A percentile compares a stretch with the other conserved stretches of the same genome.
phyloP scores from a whole-genome alignment of 2,329 filamentous ascomycete genomes.

The Cladosporium sp. region DNA sequence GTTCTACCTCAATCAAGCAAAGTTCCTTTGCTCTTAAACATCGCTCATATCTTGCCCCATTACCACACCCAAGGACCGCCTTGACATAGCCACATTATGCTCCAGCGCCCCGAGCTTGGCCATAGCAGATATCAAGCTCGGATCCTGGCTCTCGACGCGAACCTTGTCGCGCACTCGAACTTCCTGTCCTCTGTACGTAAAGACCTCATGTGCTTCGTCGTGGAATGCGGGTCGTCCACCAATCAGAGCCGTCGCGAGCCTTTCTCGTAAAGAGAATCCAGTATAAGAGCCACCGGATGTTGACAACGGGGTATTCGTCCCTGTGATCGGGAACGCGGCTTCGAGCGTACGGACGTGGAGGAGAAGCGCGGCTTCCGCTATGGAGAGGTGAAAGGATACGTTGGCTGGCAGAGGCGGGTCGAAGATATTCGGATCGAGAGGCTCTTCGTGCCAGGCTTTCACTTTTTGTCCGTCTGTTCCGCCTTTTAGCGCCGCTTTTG shows the following conservation, averaged over 20 bases:
- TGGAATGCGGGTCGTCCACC: constrained; percentile 38
- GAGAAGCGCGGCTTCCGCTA: constrained; percentile 52
- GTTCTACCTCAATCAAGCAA: no score
- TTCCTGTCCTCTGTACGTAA: constrained; percentile 64
- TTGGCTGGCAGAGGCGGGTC: constrained; percentile 59
- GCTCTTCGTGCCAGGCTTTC: constrained; percentile 51
- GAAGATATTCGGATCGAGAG: constrained; percentile 51
- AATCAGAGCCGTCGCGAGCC: constrained; percentile 47
- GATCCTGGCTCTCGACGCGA: constrained; percentile 82
- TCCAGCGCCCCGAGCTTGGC: constrained; percentile 78
- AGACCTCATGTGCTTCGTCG: constrained; percentile 70
- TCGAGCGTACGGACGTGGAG: constrained; percentile 67
- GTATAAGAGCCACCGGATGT: constrained; percentile 36
- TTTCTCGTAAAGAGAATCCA: constrained; percentile 56
- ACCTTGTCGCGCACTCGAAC: constrained; percentile 89
- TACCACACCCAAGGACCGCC: constrained; percentile 69
- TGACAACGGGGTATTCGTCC: constrained; percentile 31
- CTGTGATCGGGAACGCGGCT: constrained; percentile 35
- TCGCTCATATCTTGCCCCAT: constrained; percentile 59
- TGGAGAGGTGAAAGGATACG: constrained; percentile 66
- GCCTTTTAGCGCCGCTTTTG: constrained; percentile 56
- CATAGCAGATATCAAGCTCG: constrained; percentile 75
- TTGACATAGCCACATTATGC: constrained; percentile 65
- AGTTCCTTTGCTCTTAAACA: neutral
- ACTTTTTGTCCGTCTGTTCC: constrained; percentile 44